A percentile compares a stretch with the other conserved stretches of the same genome.
Conservation (phyloP, 2,329 filamentous ascomycete species). For the Aspergillus neoniger region DNA sequence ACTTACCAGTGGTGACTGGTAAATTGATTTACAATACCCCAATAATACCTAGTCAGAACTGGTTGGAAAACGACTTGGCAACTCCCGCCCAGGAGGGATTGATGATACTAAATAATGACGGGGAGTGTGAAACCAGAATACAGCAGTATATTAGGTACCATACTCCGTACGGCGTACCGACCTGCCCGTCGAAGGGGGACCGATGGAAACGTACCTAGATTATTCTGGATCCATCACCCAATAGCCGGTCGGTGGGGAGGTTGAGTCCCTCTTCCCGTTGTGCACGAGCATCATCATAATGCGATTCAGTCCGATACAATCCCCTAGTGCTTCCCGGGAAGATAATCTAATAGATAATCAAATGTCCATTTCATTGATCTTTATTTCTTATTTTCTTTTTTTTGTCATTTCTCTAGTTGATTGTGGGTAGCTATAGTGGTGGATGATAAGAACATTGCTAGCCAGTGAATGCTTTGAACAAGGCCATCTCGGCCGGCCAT, state of each 20-base stretch:
- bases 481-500: conserved; percentile 21
- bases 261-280: not conserved
- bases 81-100: too few relatives aligned
- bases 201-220: not conserved
- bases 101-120: not conserved
- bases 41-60: not conserved
- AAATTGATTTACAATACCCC: not conserved
- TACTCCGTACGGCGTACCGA: conserved; percentile 1
- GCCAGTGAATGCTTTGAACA: not conserved
- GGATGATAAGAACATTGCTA: not conserved
- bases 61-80: not conserved
- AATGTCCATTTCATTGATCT: not conserved
- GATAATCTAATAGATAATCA: not conserved
- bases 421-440: not conserved
- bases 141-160: not conserved
- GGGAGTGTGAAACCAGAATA: not conserved
- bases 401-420: not conserved
- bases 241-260: conserved; percentile 4
- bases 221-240: conserved; percentile 3
- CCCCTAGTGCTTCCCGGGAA: not conserved
- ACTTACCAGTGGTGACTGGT: not conserved
- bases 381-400: not conserved
- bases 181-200: not conserved
- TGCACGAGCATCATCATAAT: not conserved
- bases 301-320: not conserved